Base-by-base conservation (phyloP, 768 basidiomycete genomes). In the Agaricus blazei region DNA sequence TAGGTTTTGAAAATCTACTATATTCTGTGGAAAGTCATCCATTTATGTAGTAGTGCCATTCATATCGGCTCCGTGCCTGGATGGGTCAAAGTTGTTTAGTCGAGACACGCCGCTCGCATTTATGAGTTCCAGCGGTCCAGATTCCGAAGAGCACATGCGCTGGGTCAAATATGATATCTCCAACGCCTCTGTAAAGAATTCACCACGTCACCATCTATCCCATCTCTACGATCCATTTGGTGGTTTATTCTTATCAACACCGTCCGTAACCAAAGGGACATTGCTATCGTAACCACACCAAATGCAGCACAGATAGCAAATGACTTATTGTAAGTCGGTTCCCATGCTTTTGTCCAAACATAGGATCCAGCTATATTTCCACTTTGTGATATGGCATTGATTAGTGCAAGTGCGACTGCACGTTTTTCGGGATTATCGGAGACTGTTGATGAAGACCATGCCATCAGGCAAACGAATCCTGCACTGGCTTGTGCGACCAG, bases 341-440 rank as follows among this genome's bases (percentile, higher is more conserved):
- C 88, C 87, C 87, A 91, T 4, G 67, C 59, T 44, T 67, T 69
- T 5, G 84, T 87, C 85, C 87, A 91, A 23, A 83, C 70, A 63
- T 87, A 93, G 75, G 90, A 85, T 60, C 93, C 93, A 43, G 83
- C 72, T 44, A 96, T 77, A 70, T 95, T 95, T 0, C 93, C 93
- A 3, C 90, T 75, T 63, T 90, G 85, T 7, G 87, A 86, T 64
- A 91, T 82, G 41, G 85, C 82, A 67, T 94, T 93, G 63, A 93
- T 81, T 57, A 89, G 70, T 1, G 91, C 93, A 47, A 96, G 75
- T n/a, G 87, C 87, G 15, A 93, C 87, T 2, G 93, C 88, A 3
- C 93, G 84, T 70, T 94, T 95, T 15, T 87, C 83, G 5, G 90
- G 78, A 27, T 93, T 84, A n/a, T 83, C 66, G 7, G 75, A 65